A percentile compares a stretch with the other conserved stretches of the same genome.
phyloP scores from a whole-genome alignment of 257 asterid genomes.

The Asclepias syriaca region DNA sequence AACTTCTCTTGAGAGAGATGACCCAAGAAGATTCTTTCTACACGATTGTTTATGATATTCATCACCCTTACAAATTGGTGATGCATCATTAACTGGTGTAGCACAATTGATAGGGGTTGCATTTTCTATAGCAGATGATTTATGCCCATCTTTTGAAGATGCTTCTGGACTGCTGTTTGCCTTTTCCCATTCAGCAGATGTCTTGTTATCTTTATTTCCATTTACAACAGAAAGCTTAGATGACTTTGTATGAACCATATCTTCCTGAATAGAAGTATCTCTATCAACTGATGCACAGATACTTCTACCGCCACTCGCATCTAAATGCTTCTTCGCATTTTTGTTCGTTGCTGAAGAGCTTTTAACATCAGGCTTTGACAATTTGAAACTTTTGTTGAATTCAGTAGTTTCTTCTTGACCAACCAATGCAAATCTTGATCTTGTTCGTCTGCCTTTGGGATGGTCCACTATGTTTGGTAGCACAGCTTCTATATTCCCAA shows the following conservation, averaged over 20 bases:
- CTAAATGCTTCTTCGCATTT: constrained; percentile 10
- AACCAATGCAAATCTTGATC: constrained; percentile 16
- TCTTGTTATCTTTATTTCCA: constrained; percentile 15
- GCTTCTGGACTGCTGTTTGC: constrained; percentile 31
- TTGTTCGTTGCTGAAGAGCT: constrained; percentile 11
- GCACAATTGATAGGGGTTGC: constrained; percentile 51
- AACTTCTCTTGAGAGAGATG: constrained; percentile 54
- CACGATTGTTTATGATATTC: constrained; percentile 78
- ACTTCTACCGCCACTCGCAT: constrained; percentile 8
- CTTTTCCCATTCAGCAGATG: constrained; percentile 28
- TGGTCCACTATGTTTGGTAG: constrained; percentile 16
- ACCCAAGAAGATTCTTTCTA: constrained; percentile 40
- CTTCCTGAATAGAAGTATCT: constrained; percentile 13
- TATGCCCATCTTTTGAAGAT: constrained; percentile 31
- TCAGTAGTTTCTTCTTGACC: constrained; percentile 25
- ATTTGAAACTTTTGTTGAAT: constrained; percentile 30
- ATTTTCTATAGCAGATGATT: constrained; percentile 30
- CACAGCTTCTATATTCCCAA: constrained; percentile 29
- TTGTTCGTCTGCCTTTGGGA: constrained; percentile 34
- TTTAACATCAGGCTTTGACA: constrained; percentile 25
- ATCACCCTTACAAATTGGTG: constrained; percentile 95
- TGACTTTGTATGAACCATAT: constrained; percentile 16
- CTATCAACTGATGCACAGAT: constrained; percentile 15
- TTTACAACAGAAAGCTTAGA: constrained; percentile 25
- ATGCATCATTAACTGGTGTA: constrained; percentile 36